These are phyloP conservation scores for Claviceps paspali DNA, from an alignment of 2,329 filamentous ascomycete genomes.

Conservation along the genomic window DNA sequence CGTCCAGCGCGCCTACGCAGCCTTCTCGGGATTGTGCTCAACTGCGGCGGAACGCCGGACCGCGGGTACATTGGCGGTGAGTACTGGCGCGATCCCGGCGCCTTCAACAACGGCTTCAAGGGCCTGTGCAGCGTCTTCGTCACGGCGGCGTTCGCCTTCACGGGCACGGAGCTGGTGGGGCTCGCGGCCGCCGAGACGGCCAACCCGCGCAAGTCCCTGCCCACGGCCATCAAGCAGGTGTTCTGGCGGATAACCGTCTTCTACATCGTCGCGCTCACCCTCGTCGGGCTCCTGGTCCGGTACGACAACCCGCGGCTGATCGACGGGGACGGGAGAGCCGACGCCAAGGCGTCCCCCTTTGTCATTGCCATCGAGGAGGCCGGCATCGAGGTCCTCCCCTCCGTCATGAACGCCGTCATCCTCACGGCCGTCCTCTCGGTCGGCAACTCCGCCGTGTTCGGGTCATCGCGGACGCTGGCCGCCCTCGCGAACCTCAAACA, in stretches of 20 bases:
- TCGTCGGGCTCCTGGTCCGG: slow-evolving; percentile 38
- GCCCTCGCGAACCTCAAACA: slow-evolving; percentile 80
- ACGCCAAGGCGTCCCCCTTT: slow-evolving; percentile 85
- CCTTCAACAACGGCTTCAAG: not conserved
- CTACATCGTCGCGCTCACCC: slow-evolving; percentile 22
- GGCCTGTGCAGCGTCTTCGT: not conserved
- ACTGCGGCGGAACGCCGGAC: not conserved
- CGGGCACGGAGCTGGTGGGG: not conserved
- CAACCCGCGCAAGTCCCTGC: slow-evolving; percentile 20
- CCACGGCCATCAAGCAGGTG: slow-evolving; percentile 17
- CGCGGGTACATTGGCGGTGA: too few species aligned
- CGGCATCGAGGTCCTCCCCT: slow-evolving; percentile 65
- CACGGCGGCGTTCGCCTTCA: not conserved
- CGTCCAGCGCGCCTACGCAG: too few species aligned
- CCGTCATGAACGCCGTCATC: slow-evolving; percentile 90
- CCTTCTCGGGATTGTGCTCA: not conserved
- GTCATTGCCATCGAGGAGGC: slow-evolving; percentile 84
- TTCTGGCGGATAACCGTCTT: slow-evolving; percentile 22
- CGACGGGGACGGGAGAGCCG: too few species aligned
- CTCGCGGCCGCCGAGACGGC: slow-evolving; percentile 2
- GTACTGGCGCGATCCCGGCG: not conserved
- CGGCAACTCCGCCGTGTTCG: slow-evolving; percentile 83
- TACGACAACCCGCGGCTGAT: too few species aligned
- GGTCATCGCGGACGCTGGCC: slow-evolving; percentile 76
- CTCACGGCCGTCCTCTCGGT: slow-evolving; percentile 81